phyloP scores from a whole-genome alignment of 768 basidiomycete species.

The Podaxis sp. region DNA sequence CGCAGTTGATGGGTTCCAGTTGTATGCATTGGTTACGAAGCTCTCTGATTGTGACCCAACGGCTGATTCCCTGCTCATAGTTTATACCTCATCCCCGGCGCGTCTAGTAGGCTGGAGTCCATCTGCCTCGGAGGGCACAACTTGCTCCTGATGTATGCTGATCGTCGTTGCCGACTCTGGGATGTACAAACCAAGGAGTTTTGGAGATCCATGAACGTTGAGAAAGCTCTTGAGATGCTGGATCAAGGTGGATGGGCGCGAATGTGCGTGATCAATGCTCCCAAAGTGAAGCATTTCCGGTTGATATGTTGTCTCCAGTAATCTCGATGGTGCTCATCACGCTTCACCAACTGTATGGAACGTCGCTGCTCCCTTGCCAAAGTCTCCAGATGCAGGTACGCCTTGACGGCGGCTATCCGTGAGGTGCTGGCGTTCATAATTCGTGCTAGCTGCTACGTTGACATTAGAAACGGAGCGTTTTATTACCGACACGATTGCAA shows the following conservation, averaged over 20 bases:
- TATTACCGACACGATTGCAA: constrained; percentile 43
- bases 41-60: background rate
- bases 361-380: constrained; percentile 19
- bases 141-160: constrained; percentile 71
- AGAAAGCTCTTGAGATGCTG: constrained; percentile 77
- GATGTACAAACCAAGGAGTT: constrained; percentile 82
- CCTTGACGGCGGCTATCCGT: background rate
- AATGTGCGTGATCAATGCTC: constrained; percentile 44
- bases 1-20: constrained; percentile 66
- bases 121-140: constrained; percentile 69
- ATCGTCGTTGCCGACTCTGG: constrained; percentile 83
- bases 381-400: constrained; percentile 24
- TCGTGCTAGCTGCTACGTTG: constrained; percentile 44
- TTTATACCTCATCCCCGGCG: constrained; percentile 78
- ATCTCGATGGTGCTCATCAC: constrained; percentile 18
- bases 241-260: constrained; percentile 71
- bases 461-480: constrained; percentile 51
- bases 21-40: constrained; percentile 47
- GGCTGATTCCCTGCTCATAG: constrained; percentile 34
- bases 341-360: constrained; percentile 26
- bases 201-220: constrained; percentile 73
- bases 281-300: background rate
- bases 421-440: background rate
- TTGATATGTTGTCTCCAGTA: constrained; percentile 15
- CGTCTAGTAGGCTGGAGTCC: constrained; percentile 59